Evolutionary conservation across 257 asterid species (phyloP), one percentile per base, ranked within the genome.

Genomic region (Coffea eugenioides): DNA sequence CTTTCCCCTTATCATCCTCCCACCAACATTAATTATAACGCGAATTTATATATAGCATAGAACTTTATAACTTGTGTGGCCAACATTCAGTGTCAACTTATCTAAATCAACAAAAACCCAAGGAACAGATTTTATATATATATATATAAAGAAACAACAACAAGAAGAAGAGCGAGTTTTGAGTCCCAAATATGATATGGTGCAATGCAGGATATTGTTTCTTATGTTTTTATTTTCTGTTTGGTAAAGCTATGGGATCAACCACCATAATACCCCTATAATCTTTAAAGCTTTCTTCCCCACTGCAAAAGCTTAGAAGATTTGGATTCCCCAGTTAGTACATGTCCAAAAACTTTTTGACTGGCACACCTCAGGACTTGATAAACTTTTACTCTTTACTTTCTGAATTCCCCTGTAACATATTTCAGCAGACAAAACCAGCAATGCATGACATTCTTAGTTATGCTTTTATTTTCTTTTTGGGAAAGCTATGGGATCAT

Each of bases 1-100:
- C 82, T 84, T 87, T 74, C 83, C 86, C 81, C 89, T 75, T 75
- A 81, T 74, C 76, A 74, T 79, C 87, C 88, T 85, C 91, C 93
- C 92, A 90, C 87, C 86, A 88, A 81, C 89, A 79, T 76, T 77
- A 84, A 84, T 48, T 39, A 0, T 39, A 67, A 56, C 49, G 16
- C 45, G 71, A 62, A 6, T 45, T 62, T 76, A 62, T 61, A 31
- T 1, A 69, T 27, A 11, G 10, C 6, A 70, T 70, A 12, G 12
- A 13, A 65, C 52, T 45, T n/a, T 25, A 36, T 25, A 76, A 18
- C 20, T 75, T 62, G 20, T n/a, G 71, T 62, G 61, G 45, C 25
- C 25, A 62, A 62, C 36, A 75, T 59, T 41, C 14, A 59, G 16
- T 76, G 25, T n/a, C 46, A 45, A 43, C 72, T 62, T 10, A 31